Evolutionary conservation across 2,329 filamentous ascomycete species (phyloP), one percentile per base, ranked within the genome.

Genomic region (Chaetomium globosum): DNA sequence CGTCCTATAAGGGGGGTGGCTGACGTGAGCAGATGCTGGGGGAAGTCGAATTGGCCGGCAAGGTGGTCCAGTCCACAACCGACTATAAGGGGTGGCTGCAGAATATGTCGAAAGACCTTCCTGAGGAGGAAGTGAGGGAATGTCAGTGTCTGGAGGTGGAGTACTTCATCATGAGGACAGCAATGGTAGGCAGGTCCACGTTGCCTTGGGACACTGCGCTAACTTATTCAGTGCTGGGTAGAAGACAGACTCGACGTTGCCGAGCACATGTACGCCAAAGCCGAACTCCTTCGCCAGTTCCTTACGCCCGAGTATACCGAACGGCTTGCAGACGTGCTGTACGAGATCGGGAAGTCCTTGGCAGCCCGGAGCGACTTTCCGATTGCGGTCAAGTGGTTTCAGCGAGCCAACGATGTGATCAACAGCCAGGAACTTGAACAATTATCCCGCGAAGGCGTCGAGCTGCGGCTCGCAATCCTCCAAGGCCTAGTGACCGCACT

Each of bases 231-330:
- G 91, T 85, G 88, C 33, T 96, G 89, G 87, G 87, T 87, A 71
- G 88, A 93, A 73, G 82, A 85, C 49, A 85, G 89, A 49, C 80
- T 90, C 16, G 90, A 94, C 64, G 84, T 93, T 56, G 91, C 91
- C 31, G 91, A 96, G 62, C 87, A 92, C 75, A 87, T 95, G 81
- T 93, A 89, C 75, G 77, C 76, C 43, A 90, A 90, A 71, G 77
- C 86, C 1, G 77, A 79, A 71, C 77, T 67, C n/a, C 75, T 77
- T 10, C 75, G 71, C 46, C 72, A 71, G 26, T 71, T 60, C 0
- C 74, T 85, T 2, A 82, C 87, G 52, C 75, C 82, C 0, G 67
- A 76, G 2, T 81, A 81, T 1, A 80, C 83, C 1, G 89, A 93
- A 74, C 81, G 79, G 46, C 77, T 93, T 52, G 83, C 87, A 4